Percentiles rank a stretch among this genome's conserved stretches.
Evolutionary conservation across 257 asterid genomes (phyloP).

Genomic region (Jasminum sambac): DNA sequence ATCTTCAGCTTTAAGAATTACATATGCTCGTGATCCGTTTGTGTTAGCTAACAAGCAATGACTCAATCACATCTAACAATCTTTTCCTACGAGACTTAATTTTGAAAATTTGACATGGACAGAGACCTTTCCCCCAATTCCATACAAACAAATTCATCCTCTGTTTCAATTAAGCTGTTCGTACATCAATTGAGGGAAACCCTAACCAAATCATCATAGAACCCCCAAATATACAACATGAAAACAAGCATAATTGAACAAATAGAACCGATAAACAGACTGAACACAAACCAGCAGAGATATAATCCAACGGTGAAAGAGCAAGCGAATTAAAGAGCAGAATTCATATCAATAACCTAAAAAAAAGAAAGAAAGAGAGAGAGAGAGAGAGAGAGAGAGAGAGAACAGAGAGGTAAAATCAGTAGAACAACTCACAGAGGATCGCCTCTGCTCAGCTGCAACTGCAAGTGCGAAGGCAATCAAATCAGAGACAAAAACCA

Average conservation of each 20-base stretch:
- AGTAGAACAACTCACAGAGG: slow-evolving; percentile 48
- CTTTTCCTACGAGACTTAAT: not conserved
- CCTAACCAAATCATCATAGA: not conserved
- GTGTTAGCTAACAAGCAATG: not conserved
- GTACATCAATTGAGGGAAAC: not conserved
- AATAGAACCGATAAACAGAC: not conserved
- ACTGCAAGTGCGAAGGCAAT: slow-evolving; percentile 80
- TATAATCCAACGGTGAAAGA: not conserved
- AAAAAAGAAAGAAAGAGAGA: no score
- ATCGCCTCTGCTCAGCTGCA: slow-evolving; percentile 71
- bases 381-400: not conserved
- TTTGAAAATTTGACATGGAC: not conserved
- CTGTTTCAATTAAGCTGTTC: not conserved
- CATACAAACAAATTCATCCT: not conserved
- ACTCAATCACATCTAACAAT: not conserved
- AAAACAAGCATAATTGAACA: not conserved
- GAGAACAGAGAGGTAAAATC: not conserved
- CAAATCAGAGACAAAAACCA: slow-evolving; percentile 60
- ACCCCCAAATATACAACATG: not conserved
- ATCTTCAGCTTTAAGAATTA: not conserved
- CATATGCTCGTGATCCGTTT: not conserved
- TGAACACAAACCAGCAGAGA: not conserved
- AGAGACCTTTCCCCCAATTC: not conserved
- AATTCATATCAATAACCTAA: not conserved
- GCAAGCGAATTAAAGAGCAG: not conserved